Percentiles rank a stretch among this genome's conserved stretches.
These are phyloP conservation scores for Recurvomyces mirabilis DNA, from an alignment of 495 filamentous ascomycete species.

Conservation along the genomic window DNA sequence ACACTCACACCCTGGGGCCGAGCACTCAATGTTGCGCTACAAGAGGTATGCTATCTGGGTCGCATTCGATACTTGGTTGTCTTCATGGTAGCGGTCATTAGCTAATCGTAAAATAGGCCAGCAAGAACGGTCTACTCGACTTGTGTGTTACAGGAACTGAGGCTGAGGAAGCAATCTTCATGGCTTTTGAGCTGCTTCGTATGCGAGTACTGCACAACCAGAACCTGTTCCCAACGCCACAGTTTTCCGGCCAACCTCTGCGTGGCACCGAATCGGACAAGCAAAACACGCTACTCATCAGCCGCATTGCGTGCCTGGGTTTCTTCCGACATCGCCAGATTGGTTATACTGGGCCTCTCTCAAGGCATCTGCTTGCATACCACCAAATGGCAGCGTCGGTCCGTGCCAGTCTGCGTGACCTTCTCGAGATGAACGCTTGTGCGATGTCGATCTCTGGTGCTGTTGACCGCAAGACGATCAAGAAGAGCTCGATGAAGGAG, in stretches of 20 bases:
- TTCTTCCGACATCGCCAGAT: slow-evolving; percentile 71
- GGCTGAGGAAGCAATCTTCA: slow-evolving; percentile 54
- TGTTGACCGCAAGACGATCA: slow-evolving; percentile 40
- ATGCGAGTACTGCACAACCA: slow-evolving; percentile 61
- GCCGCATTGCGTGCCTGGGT: slow-evolving; percentile 70
- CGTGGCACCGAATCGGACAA: slow-evolving; percentile 19
- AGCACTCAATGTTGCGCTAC: slow-evolving; percentile 53
- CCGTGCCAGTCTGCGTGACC: slow-evolving; percentile 62
- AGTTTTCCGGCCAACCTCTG: slow-evolving; percentile 42
- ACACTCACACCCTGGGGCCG: slow-evolving; percentile 74
- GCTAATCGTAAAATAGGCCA: too few relatives aligned
- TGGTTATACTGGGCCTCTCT: slow-evolving; percentile 90
- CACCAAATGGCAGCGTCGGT: slow-evolving; percentile 72
- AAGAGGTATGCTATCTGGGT: too few relatives aligned
- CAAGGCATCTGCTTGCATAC: slow-evolving; percentile 77
- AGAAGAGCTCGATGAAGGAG: slow-evolving; percentile 53
- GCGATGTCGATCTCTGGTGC: slow-evolving; percentile 70
- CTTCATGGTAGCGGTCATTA: too few relatives aligned
- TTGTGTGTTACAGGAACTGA: slow-evolving; percentile 20
- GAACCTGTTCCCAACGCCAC: slow-evolving; percentile 38
- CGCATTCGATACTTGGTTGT: too few relatives aligned
- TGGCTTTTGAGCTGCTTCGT: slow-evolving; percentile 70
- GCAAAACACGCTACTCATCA: slow-evolving; percentile 60
- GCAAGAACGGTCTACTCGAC: slow-evolving; percentile 19
- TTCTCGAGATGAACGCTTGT: slow-evolving; percentile 62